phyloP scores from a whole-genome alignment of 108 stramenopile genomes.

The Skeletonema marinoi region DNA sequence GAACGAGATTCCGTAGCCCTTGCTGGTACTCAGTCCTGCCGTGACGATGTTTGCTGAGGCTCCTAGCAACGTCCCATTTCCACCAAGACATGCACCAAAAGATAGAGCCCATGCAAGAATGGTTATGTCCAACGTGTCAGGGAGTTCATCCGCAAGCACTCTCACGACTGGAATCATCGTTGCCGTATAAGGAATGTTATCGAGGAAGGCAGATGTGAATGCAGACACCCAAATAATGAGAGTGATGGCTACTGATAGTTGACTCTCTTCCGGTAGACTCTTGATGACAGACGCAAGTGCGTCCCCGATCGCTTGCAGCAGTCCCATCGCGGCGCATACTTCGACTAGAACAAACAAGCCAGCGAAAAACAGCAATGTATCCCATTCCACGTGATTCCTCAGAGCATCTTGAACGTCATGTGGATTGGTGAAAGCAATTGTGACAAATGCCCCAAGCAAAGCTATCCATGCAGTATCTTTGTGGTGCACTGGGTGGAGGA shows the following conservation, averaged over 20 bases:
- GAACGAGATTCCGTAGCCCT: slow-evolving; percentile 56
- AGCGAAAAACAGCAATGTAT: slow-evolving; percentile 68
- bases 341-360: slow-evolving; percentile 72
- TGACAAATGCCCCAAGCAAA: slow-evolving; percentile 58
- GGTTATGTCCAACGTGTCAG: slow-evolving; percentile 53
- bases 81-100: slow-evolving; percentile 71
- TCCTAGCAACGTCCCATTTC: slow-evolving; percentile 70
- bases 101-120: slow-evolving; percentile 65
- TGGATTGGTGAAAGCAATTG: slow-evolving; percentile 66
- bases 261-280: slow-evolving; percentile 43
- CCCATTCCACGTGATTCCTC: slow-evolving; percentile 73
- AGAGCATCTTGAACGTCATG: slow-evolving; percentile 70
- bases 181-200: slow-evolving; percentile 72
- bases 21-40: slow-evolving; percentile 54
- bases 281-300: slow-evolving; percentile 51
- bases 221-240: slow-evolving; percentile 66
- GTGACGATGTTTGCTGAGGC: slow-evolving; percentile 71
- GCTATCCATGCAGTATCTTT: slow-evolving; percentile 77
- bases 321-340: slow-evolving; percentile 70
- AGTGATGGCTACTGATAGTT: slow-evolving; percentile 58
- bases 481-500: slow-evolving; percentile 73
- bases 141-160: slow-evolving; percentile 51
- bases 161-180: slow-evolving; percentile 70
- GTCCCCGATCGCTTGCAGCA: slow-evolving; percentile 52
- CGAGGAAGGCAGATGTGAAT: slow-evolving; percentile 61